A percentile compares a stretch with the other conserved stretches of the same genome.
phyloP scores from a whole-genome alignment of 768 basidiomycete genomes.

The Pulveroboletus sp. region DNA sequence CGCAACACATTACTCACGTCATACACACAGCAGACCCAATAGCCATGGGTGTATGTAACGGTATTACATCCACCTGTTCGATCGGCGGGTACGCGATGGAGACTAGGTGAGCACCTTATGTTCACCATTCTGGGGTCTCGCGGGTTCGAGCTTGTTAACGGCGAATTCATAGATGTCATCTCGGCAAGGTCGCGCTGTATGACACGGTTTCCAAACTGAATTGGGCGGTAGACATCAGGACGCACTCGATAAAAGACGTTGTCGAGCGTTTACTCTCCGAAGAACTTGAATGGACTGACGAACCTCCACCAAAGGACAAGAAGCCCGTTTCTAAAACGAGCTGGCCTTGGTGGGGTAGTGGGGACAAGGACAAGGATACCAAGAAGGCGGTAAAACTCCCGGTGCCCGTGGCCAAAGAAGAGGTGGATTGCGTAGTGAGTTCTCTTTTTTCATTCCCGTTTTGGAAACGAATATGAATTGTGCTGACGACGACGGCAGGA shows the following conservation, averaged over 20 bases:
- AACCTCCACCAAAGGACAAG: slow-evolving; percentile 12
- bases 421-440: slow-evolving; percentile 66
- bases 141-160: not conserved
- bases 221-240: slow-evolving; percentile 76
- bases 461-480: not conserved
- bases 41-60: slow-evolving; percentile 80
- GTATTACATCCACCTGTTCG: slow-evolving; percentile 72
- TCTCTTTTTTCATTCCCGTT: not conserved
- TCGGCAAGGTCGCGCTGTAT: slow-evolving; percentile 78
- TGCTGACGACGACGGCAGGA: slow-evolving; percentile 42
- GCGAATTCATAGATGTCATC: slow-evolving; percentile 65
- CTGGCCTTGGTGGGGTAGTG: slow-evolving; percentile 31
- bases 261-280: slow-evolving; percentile 63
- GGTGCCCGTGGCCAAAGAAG: slow-evolving; percentile 49
- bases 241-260: slow-evolving; percentile 67
- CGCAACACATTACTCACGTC: slow-evolving; percentile 78
- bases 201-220: slow-evolving; percentile 81
- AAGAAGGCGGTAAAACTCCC: slow-evolving; percentile 25
- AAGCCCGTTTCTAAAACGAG: not conserved
- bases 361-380: slow-evolving; percentile 29
- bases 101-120: slow-evolving; percentile 40
- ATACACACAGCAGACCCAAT: slow-evolving; percentile 96
- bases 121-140: not conserved
- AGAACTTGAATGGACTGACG: slow-evolving; percentile 50
- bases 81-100: slow-evolving; percentile 87